Percentiles rank a stretch among this genome's conserved stretches.
phyloP scores from a whole-genome alignment of 1,284 basidiomycete species.

The Leccinum subrobustum region DNA sequence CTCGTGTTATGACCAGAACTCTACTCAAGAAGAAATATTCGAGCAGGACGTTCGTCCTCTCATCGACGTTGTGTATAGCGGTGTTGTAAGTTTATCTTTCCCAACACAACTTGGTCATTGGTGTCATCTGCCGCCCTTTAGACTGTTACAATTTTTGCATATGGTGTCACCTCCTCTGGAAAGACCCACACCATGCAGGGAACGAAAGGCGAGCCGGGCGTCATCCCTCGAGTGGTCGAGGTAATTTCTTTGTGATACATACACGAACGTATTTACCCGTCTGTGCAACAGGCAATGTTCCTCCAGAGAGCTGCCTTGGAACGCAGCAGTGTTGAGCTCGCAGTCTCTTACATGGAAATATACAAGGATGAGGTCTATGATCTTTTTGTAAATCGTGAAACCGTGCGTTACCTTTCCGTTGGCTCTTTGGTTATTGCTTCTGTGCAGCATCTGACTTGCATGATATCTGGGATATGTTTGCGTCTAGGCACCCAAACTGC shows the following conservation, averaged over 20 bases:
- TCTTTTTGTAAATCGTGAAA: slow-evolving; percentile 67
- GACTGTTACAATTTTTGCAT: slow-evolving; percentile 81
- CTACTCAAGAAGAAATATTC: slow-evolving; percentile 72
- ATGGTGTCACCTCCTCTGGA: slow-evolving; percentile 79
- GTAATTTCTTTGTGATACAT: slow-evolving; percentile 36
- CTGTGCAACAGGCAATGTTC: slow-evolving; percentile 47
- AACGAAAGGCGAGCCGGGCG: slow-evolving; percentile 60
- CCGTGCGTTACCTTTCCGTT: slow-evolving; percentile 37
- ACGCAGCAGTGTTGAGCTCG: slow-evolving; percentile 43
- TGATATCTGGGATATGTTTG: background rate
- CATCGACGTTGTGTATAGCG: slow-evolving; percentile 65
- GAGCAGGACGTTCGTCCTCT: slow-evolving; percentile 66
- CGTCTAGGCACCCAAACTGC: slow-evolving; percentile 70
- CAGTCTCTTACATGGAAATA: slow-evolving; percentile 81
- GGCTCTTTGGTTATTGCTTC: background rate
- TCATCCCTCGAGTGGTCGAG: slow-evolving; percentile 75
- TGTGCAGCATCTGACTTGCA: background rate
- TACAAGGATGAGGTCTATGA: slow-evolving; percentile 87
- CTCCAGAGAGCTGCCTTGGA: slow-evolving; percentile 38
- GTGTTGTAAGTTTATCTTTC: slow-evolving; percentile 50
- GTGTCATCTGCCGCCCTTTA: slow-evolving; percentile 25
- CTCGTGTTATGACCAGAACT: slow-evolving; percentile 64
- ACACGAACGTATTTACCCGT: background rate
- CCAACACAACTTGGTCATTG: background rate
- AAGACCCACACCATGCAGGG: slow-evolving; percentile 90